These are phyloP conservation scores for Malassezia dermatis DNA, from an alignment of 1,284 basidiomycete species.

Conservation along the genomic window DNA sequence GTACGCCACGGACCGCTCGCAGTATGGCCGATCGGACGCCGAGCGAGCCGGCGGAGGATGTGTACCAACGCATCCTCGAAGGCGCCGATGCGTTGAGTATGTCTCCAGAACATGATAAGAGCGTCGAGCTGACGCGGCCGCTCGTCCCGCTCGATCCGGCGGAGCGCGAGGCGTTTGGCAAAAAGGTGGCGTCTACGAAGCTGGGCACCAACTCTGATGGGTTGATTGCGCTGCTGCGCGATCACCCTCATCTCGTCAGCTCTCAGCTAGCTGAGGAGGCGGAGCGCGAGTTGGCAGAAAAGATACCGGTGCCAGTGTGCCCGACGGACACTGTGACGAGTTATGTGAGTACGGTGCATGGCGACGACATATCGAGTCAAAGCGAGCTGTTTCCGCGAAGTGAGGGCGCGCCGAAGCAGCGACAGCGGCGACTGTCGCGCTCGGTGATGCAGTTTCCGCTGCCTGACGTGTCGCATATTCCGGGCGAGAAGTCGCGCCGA, in stretches of 20 bases:
- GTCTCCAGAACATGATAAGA: not conserved
- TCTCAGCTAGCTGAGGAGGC: constrained; percentile 36
- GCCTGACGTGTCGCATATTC: not conserved
- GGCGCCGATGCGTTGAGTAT: not conserved
- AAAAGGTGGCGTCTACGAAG: constrained; percentile 2
- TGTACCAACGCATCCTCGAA: not conserved
- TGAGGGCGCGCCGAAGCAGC: not conserved
- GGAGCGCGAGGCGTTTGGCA: constrained; percentile 8
- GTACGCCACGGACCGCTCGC: too few relatives aligned
- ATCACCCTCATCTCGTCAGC: constrained; percentile 44
- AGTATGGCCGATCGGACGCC: too few relatives aligned
- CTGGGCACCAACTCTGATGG: constrained; percentile 26
- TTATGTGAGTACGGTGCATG: constrained; percentile 4
- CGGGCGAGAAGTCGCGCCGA: not conserved
- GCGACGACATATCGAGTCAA: not conserved
- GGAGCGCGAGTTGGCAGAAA: constrained; percentile 9
- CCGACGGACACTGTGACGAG: not conserved
- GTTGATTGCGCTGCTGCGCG: constrained; percentile 40
- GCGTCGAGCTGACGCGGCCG: constrained; percentile 9
- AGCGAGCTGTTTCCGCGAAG: constrained; percentile 11
- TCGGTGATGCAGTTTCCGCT: not conserved
- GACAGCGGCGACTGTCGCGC: not conserved
- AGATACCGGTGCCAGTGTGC: not conserved
- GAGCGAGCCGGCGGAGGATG: not conserved
- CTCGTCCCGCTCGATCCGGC: constrained; percentile 1